Evolutionary conservation across 345 rosid genomes (phyloP), one percentile per base, ranked within the genome.

Genomic region (Camelina hispida): DNA sequence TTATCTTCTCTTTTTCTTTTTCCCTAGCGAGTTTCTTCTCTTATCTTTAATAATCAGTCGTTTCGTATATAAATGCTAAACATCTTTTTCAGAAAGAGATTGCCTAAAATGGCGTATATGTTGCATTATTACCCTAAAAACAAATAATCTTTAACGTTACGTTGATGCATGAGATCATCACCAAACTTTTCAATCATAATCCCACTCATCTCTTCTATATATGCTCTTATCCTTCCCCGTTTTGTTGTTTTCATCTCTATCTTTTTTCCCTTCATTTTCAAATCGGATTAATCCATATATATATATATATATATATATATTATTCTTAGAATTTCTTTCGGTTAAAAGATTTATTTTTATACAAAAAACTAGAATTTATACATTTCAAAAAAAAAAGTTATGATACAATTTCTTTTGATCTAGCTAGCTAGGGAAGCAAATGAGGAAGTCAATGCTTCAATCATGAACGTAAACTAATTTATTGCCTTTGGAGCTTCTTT

Each of bases 71-170:
- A 44, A 76, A 76, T 69, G 74, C 65, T 68, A 44, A 22, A 35
- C 50, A 69, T 76, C 44, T 40, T 69, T 68, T 43, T 62, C 65
- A 75, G 74, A 69, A 69, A 62, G 70, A 62, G 75, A 69, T 50
- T 44, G 59, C 52, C 58, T 25, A 47, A 73, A 56, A 56, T 74
- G 72, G 72, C 59, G 32, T 25, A 56, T 74, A 22, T 54, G 56
- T 9, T 48, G 22, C 68, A 50, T 68, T 60, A 75, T 67, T 67
- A 59, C 54, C 25, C 62, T 50, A 46, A 44, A 64, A 40, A 53
- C 43, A 54, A 62, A 47, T 37, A 7, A 57, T 66, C 66, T 66
- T 60, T 47, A 47, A 57, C 60, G 60, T 74, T 34, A 34, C 37
- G 30, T 28, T 35, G 35, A 50, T 75, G 73, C 73, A 75, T 67